Base-by-base conservation (phyloP, 2,329 filamentous ascomycete genomes). In the Diatrype stigma region DNA sequence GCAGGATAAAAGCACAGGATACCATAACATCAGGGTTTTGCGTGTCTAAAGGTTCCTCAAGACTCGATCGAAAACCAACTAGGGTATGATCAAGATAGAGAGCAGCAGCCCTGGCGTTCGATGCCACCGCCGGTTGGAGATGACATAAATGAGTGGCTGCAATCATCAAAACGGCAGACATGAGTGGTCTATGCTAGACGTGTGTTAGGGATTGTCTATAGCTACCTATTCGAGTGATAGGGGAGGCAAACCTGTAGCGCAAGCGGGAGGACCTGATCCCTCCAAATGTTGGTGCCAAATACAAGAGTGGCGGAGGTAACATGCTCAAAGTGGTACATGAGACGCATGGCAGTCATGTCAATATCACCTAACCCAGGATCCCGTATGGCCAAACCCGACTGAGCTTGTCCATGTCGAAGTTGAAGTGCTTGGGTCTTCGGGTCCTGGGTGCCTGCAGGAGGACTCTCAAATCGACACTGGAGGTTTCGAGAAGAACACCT, bases 141-240 rank as follows among this genome's bases (percentile, higher is more conserved):
- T 51, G 19, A 12, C 38, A 34, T 22, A 51, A 35, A 45, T 51
- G 49, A 11, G 51, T 37, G 35, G 48, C 42, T 16, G 26, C 37
- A 12, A 49, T 40, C n/a, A 40, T 53, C 23, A 49, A 26, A 23
- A 50, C 16, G 14, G 47, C 40, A n/a, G 16, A 34, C 49, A 51
- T 51, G 23, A 87, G 73, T 52, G 47, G 34, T 28, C 47, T 45
- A 17, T 51, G 45, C 49, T 51, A 34, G 12, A 38, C 12, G n/a
- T n/a, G 16, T 7, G 22, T 47, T 38, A 48, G 47, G 10, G 7
- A 34, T 16, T 3, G 16, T 19, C 11, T 38, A 34, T 10, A 23
- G n/a, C n/a, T n/a, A n/a, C n/a, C n/a, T n/a, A n/a, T n/a, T n/a
- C n/a, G n/a, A n/a, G n/a, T n/a, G n/a, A n/a, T n/a, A n/a, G n/a